Conservation (phyloP, 2,329 filamentous ascomycete species). For the Alternaria dauci region DNA sequence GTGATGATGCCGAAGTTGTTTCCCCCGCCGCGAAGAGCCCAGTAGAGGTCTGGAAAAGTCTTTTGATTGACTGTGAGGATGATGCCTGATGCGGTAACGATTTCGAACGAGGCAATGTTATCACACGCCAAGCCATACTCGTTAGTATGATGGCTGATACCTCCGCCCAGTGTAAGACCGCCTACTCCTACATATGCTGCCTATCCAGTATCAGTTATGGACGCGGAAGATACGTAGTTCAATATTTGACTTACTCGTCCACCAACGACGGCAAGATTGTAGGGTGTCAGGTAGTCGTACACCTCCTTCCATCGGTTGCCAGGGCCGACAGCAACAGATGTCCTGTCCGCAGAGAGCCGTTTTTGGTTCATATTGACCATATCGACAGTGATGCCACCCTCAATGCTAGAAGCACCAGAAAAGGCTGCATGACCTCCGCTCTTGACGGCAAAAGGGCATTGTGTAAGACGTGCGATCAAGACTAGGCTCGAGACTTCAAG, state of each 20-base stretch:
- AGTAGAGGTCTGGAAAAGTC: constrained; percentile 52
- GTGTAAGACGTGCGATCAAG: constrained; percentile 26
- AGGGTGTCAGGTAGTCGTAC: constrained; percentile 36
- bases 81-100: constrained; percentile 31
- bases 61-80: constrained; percentile 25
- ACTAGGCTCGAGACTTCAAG: constrained; percentile 25
- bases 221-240: neutral
- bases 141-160: constrained; percentile 11
- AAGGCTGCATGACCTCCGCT: constrained; percentile 55
- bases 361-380: constrained; percentile 46
- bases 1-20: constrained; percentile 49
- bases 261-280: constrained; percentile 38
- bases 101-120: constrained; percentile 47
- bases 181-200: constrained; percentile 29
- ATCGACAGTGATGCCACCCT: constrained; percentile 55
- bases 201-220: neutral
- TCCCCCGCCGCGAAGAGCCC: constrained; percentile 47
- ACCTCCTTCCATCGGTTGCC: constrained; percentile 49
- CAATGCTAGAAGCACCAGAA: constrained; percentile 53
- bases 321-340: constrained; percentile 38
- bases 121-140: constrained; percentile 37
- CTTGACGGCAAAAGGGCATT: constrained; percentile 54
- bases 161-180: constrained; percentile 34
- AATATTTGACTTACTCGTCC: constrained; percentile 30
- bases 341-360: constrained; percentile 33